Conservation (phyloP, 2,329 filamentous ascomycete species). For the Aspergillus udagawae region DNA sequence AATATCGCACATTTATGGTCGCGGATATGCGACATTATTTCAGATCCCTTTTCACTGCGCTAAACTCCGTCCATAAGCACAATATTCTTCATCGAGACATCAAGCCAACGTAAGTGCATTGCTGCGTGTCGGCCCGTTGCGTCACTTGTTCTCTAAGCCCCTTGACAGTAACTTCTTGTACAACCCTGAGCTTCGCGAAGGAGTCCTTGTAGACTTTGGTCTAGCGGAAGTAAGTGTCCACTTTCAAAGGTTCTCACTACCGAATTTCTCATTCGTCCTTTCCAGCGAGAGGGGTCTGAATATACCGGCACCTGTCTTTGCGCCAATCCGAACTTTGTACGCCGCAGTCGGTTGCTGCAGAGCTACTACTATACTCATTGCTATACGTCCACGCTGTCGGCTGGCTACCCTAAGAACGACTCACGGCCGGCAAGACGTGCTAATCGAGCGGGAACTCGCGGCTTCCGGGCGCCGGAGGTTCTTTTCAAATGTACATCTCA, state of each 20-base stretch:
- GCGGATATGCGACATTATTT: slow-evolving; percentile 88
- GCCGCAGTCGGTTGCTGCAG: slow-evolving; percentile 55
- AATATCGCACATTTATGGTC: slow-evolving; percentile 86
- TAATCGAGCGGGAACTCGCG: slow-evolving; percentile 89
- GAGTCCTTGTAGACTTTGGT: slow-evolving; percentile 98
- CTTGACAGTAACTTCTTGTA: slow-evolving; percentile 75
- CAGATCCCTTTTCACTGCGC: slow-evolving; percentile 77
- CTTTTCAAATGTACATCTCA: slow-evolving; percentile 96
- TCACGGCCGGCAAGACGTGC: slow-evolving; percentile 81
- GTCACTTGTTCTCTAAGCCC: slow-evolving; percentile 2
- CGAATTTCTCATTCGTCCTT: background rate
- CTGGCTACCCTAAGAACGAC: slow-evolving; percentile 84
- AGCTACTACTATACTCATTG: slow-evolving; percentile 56
- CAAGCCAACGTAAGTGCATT: slow-evolving; percentile 67
- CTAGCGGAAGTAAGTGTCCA: slow-evolving; percentile 64
- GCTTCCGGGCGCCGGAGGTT: slow-evolving; percentile 94
- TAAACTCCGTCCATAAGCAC: slow-evolving; percentile 76
- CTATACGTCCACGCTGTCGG: slow-evolving; percentile 42
- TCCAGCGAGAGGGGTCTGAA: slow-evolving; percentile 53
- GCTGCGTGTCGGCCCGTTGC: background rate
- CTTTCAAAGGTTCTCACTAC: background rate
- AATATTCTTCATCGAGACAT: slow-evolving; percentile 91
- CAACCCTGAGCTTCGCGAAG: slow-evolving; percentile 68
- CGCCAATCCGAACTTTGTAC: slow-evolving; percentile 59
- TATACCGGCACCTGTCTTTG: slow-evolving; percentile 64